Evolutionary conservation across 192 early-diverging fungal species (phyloP), one percentile per base, ranked within the genome.

Genomic region (Coemansia sp.): DNA sequence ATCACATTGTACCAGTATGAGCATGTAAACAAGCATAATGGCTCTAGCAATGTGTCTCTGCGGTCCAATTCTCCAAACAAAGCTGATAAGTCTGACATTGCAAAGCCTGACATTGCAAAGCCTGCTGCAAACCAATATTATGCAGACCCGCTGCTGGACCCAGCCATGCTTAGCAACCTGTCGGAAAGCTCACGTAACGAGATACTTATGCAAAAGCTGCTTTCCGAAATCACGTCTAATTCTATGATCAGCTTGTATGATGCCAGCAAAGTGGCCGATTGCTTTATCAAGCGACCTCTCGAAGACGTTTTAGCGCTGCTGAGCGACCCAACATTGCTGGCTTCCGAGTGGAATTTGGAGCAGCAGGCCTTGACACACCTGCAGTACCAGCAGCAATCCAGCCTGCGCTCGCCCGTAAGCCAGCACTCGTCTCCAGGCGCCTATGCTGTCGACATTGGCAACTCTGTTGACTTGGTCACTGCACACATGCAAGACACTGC

Each of bases 1-100:
- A 72, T 81, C 45, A 72, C 65, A 28, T 50, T 81, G 57, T 78
- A 78, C 37, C 74, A 70, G 59, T 78, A 78, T 41, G 74, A 78
- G 65, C 68, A 78, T 14, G 74, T 78, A 42, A 71, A 68, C 50
- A 78, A 66, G 58, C 36, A 63, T 35, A 20, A n/a, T 16, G 46
- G 19, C 19, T n/a, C n/a, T n/a, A n/a, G n/a, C n/a, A n/a, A n/a
- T n/a, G n/a, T n/a, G n/a, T n/a, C n/a, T n/a, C n/a, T n/a, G n/a
- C n/a, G n/a, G n/a, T n/a, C n/a, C n/a, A n/a, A n/a, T n/a, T n/a
- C n/a, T n/a, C n/a, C n/a, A n/a, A n/a, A n/a, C n/a, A n/a, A n/a
- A n/a, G n/a, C n/a, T n/a, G n/a, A n/a, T n/a, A n/a, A n/a, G n/a
- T n/a, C n/a, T n/a, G n/a, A n/a, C n/a, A n/a, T n/a, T n/a, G n/a